Percentiles rank a stretch among this genome's conserved stretches.
Conservation (phyloP, 805 yeast genomes). For the Teunomyces pallodes region DNA sequence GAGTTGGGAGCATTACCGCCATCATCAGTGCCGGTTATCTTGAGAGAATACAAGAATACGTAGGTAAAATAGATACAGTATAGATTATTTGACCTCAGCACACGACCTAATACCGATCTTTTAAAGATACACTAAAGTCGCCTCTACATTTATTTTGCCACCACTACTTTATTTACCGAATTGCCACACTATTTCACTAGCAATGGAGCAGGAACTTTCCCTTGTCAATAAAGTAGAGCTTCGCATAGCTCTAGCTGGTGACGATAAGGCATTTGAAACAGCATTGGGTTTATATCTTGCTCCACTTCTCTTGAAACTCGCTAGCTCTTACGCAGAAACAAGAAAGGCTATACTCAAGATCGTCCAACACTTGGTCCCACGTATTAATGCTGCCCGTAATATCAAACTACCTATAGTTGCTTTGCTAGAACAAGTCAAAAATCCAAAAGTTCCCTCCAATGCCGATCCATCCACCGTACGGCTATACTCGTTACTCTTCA, state of each 20-base stretch:
- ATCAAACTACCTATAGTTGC: conserved; percentile 64
- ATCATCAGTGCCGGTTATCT: conserved; percentile 94
- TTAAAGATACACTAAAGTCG: too few species aligned
- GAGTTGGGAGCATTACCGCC: conserved; percentile 97
- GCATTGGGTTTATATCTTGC: conserved; percentile 62
- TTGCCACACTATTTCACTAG: neutral
- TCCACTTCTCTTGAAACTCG: conserved; percentile 75
- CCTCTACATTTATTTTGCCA: conserved; percentile 5
- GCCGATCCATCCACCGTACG: conserved; percentile 51
- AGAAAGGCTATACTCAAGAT: conserved; percentile 65
- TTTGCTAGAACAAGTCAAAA: conserved; percentile 60
- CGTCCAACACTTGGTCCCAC: conserved; percentile 63
- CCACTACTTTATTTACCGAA: conserved; percentile 3
- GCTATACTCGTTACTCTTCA: conserved; percentile 61
- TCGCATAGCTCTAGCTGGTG: conserved; percentile 70
- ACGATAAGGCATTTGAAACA: conserved; percentile 61
- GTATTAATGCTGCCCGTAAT: conserved; percentile 54
- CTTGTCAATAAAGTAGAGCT: conserved; percentile 78
- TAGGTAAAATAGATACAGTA: conserved; percentile 8
- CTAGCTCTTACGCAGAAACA: conserved; percentile 66
- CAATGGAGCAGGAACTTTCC: conserved; percentile 48
- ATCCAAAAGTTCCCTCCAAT: conserved; percentile 46
- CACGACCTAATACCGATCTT: neutral
- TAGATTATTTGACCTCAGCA: neutral
- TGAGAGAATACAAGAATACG: conserved; percentile 79